A percentile compares a stretch with the other conserved stretches of the same genome.
Evolutionary conservation across 352 stramenopile genomes (phyloP).

Genomic region (Pythium aristosporum): DNA sequence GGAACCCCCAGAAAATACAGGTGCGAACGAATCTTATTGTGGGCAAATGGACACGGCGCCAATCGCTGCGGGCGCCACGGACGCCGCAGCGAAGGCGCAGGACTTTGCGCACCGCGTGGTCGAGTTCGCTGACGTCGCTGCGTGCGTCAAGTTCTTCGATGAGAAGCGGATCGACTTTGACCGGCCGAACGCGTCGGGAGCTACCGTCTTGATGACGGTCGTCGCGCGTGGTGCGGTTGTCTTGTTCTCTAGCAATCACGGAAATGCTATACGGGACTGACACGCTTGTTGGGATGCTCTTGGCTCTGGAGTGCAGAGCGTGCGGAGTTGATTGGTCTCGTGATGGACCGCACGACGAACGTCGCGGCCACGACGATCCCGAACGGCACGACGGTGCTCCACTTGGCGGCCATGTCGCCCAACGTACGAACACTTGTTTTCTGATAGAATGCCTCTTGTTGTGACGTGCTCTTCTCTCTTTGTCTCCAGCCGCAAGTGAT

Average conservation of each 20-base stretch:
- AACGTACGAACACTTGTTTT: constrained; percentile 37
- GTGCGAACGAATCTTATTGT: neutral
- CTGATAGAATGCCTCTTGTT: too few relatives aligned
- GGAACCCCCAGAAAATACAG: neutral
- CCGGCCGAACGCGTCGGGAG: constrained; percentile 52
- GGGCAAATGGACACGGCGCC: neutral
- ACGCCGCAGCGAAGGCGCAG: constrained; percentile 37
- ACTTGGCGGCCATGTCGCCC: constrained; percentile 71
- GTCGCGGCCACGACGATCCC: constrained; percentile 49
- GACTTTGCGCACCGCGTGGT: constrained; percentile 76
- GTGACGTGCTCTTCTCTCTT: too few relatives aligned
- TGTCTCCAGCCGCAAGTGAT: constrained; percentile 43
- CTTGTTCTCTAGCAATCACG: neutral
- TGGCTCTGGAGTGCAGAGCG: constrained; percentile 33
- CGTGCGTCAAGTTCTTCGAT: constrained; percentile 57
- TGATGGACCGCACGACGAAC: constrained; percentile 58
- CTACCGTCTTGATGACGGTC: constrained; percentile 81
- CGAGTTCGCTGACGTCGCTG: constrained; percentile 61
- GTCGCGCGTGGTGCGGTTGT: constrained; percentile 58
- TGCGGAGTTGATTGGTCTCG: constrained; percentile 55
- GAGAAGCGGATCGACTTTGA: constrained; percentile 68
- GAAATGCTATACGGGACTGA: too few relatives aligned
- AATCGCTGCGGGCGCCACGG: neutral
- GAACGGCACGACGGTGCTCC: constrained; percentile 77
- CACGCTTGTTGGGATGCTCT: neutral